Evolutionary conservation across 208 protist genomes (phyloP), one percentile per base, ranked within the genome.

Genomic region (Entamoeba histolytica): DNA sequence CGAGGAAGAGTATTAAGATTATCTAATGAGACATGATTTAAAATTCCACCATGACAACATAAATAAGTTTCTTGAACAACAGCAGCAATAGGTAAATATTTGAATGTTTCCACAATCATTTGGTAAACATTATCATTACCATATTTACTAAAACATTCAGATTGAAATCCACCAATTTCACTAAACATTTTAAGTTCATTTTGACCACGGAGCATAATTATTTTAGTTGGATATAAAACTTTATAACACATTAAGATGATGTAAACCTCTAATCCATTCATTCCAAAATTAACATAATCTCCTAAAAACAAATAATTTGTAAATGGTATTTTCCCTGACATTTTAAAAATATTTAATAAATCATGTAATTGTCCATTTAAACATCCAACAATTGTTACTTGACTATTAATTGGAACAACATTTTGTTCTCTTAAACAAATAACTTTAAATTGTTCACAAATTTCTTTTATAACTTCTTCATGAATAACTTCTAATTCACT

Each of bases 311-410:
- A 49, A 47, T 35, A 94, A 49, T 91, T 92, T 3, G 91, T 61
- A 15, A 49, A 49, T 12, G 94, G 92, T 44, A 51, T 35, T n/a
- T n/a, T 15, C 61, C 98, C 98, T 17, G 97, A 98, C 93, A 98
- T 97, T 92, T 96, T 96, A 94, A 99, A 99, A 35, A 99, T 96
- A 96, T 99, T 97, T 73, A 98, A 96, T 23, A 99, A 96, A 94
- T 99, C 98, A 95, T 97, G 98, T 93, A 99, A 99, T 96, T 99
- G 98, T 69, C 55, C 55, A 69, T 69, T 69, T 69, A 69, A 69
- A 69, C 55, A 69, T 23, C 55, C 55, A 23, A 69, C 55, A 69
- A 69, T 69, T 23, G 55, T 69, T 14, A 69, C 55, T 14, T 14
- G 55, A 3, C 55, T 23, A 69, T 14, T 69, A 69, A 69, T 69